Conservation (phyloP, 495 filamentous ascomycete species). For the Thozetella sp. region DNA sequence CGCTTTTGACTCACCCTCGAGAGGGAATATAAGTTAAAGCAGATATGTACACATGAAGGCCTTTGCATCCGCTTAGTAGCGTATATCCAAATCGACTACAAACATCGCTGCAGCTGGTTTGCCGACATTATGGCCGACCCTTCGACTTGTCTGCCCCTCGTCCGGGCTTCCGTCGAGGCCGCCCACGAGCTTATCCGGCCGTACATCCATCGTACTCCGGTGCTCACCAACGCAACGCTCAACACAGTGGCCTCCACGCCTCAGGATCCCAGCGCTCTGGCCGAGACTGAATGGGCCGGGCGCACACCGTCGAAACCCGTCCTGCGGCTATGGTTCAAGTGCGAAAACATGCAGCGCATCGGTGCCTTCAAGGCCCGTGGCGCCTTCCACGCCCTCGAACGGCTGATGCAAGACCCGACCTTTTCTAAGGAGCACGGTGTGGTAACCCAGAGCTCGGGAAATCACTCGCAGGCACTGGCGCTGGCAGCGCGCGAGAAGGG, state of each 20-base stretch:
- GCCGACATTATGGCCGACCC: slow-evolving; percentile 49
- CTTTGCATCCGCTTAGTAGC: too few species aligned
- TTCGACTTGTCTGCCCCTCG: slow-evolving; percentile 58
- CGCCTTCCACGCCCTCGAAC: slow-evolving; percentile 50
- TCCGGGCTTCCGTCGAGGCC: slow-evolving; percentile 60
- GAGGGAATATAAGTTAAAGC: too few species aligned
- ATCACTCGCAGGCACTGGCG: slow-evolving; percentile 94
- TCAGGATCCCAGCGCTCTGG: slow-evolving; percentile 47
- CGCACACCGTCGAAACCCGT: slow-evolving; percentile 58
- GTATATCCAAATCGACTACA: not conserved
- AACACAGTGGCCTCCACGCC: slow-evolving; percentile 71
- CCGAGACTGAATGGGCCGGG: slow-evolving; percentile 55
- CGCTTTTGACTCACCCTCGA: too few species aligned
- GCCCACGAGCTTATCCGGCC: slow-evolving; percentile 70
- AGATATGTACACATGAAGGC: too few species aligned
- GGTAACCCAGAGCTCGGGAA: slow-evolving; percentile 90
- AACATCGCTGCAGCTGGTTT: not conserved
- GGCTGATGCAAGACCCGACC: slow-evolving; percentile 65
- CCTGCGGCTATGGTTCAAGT: slow-evolving; percentile 84
- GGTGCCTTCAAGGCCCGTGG: slow-evolving; percentile 89
- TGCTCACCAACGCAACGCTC: slow-evolving; percentile 76
- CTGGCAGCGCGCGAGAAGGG: slow-evolving; percentile 71
- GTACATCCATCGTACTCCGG: slow-evolving; percentile 77
- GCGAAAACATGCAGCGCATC: slow-evolving; percentile 84
- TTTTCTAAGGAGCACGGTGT: slow-evolving; percentile 65